Percentiles rank a stretch among this genome's conserved stretches.
Evolutionary conservation across 2,329 filamentous ascomycete species (phyloP).

Genomic region (Diaporthe vexans): DNA sequence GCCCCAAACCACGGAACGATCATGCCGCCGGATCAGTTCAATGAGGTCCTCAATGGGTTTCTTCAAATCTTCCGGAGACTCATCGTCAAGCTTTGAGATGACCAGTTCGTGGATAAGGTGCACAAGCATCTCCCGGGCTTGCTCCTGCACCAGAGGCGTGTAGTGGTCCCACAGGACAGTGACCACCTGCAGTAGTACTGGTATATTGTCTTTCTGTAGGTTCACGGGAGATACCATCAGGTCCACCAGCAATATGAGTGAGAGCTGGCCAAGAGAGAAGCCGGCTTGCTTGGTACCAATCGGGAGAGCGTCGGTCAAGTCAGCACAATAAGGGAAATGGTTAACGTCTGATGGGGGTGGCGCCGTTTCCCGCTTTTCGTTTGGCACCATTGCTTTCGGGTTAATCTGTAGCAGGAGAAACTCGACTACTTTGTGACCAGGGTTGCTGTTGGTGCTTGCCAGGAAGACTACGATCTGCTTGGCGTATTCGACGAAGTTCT

Average conservation of each 20-base stretch:
- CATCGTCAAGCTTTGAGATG: conserved; percentile 81
- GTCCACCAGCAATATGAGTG: conserved; percentile 93
- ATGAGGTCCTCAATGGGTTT: conserved; percentile 88
- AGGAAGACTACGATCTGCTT: conserved; percentile 99
- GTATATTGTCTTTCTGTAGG: conserved; percentile 82
- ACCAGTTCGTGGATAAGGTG: conserved; percentile 97
- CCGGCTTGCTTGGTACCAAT: conserved; percentile 92
- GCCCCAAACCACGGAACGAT: conserved; percentile 88
- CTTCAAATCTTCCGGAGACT: conserved; percentile 72
- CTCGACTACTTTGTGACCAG: conserved; percentile 92
- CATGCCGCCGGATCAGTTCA: conserved; percentile 87
- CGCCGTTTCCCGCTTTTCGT: conserved; percentile 80
- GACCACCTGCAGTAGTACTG: conserved; percentile 89
- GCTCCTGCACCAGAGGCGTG: conserved; percentile 92
- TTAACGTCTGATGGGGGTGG: conserved; percentile 80
- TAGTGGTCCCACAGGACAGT: conserved; percentile 98
- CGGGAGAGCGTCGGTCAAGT: conserved; percentile 83
- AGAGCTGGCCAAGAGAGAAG: conserved; percentile 92
- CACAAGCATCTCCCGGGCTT: conserved; percentile 97
- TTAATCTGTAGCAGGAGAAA: conserved; percentile 92
- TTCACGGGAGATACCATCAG: conserved; percentile 94
- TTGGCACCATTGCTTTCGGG: conserved; percentile 96
- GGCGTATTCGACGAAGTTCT: conserved; percentile 97
- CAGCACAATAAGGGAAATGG: conserved; percentile 89
- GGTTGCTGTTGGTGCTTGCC: conserved; percentile 79